phyloP scores from a whole-genome alignment of 192 early-diverging fungal genomes.

The Linnemannia zychae region DNA sequence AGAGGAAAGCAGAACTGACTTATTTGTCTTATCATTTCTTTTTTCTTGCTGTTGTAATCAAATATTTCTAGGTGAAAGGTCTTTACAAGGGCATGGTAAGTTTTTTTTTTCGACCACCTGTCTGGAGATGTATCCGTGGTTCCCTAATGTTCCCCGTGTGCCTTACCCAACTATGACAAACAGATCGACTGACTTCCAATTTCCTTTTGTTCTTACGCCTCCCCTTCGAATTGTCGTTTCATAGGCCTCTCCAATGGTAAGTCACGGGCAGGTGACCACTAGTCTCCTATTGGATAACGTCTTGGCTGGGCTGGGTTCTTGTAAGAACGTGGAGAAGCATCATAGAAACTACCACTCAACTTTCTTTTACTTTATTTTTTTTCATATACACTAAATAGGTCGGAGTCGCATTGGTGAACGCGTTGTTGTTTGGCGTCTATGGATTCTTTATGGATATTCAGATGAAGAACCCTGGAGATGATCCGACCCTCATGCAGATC shows the following conservation, averaged over 20 bases:
- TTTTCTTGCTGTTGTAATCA: background rate
- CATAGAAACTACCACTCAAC: background rate
- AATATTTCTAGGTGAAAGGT: slow-evolving; percentile 59
- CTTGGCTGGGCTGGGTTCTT: background rate
- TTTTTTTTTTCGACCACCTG: background rate
- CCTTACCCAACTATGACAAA: background rate
- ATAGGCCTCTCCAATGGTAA: slow-evolving; percentile 70
- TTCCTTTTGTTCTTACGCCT: background rate
- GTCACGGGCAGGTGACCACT: slow-evolving; percentile 27
- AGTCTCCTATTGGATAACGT: slow-evolving; percentile 24
- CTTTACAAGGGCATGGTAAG: slow-evolving; percentile 74
- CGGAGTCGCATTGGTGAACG: slow-evolving; percentile 69
- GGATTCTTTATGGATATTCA: slow-evolving; percentile 65
- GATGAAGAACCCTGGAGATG: slow-evolving; percentile 37
- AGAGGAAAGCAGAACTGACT: background rate
- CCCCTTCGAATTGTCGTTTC: background rate
- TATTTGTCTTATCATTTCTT: background rate
- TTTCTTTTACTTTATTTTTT: background rate
- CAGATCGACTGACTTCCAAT: slow-evolving; percentile 9
- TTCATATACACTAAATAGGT: slow-evolving; percentile 49
- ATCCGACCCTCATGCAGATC: slow-evolving; percentile 62
- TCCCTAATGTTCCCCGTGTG: background rate
- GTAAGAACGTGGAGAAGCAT: background rate
- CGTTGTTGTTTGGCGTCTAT: slow-evolving; percentile 69
- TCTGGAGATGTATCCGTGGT: background rate